Evolutionary conservation across 495 filamentous ascomycete species (phyloP), one percentile per base, ranked within the genome.

Genomic region (Aspergillus incahuasiensis): DNA sequence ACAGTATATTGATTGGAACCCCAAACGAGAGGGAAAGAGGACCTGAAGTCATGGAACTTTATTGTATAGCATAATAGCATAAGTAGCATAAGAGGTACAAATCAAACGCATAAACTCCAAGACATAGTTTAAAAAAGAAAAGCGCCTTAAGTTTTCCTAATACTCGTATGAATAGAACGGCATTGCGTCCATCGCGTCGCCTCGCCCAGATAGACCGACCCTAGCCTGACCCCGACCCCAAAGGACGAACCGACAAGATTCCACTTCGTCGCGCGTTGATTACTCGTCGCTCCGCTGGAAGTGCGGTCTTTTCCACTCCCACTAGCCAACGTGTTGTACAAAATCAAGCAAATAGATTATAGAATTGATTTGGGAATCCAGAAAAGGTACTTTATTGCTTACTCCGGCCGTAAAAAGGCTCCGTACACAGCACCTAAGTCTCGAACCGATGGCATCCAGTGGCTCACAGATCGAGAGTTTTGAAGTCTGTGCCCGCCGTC

Each of bases 401-500:
- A 24, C 30, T 16, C 30, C 28, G n/a, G 22, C 18, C 12, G 7
- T 25, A 24, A 15, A 12, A n/a, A 28, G 35, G 35, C 24, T 35
- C 12, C 25, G 35, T 32, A 5, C 28, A 11, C 24, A 24, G 9
- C 28, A 22, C 16, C 30, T 35, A 22, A 21, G 12, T 9, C 28
- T 5, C 28, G 5, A 5, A 32, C 19, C 1, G 18, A 35, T 48
- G 8, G n/a, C n/a, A n/a, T n/a, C n/a, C n/a, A n/a, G n/a, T 48
- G 18, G 8, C 25, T 72, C 70, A 81, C 59, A 81, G 66, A 46
- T 79, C 77, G 60, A 78, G 64, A 34, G 65, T 70, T 60, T 76
- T 79, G 66, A 66, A 78, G 48, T 77, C 75, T 32, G 72, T 72
- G 18, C 82, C 85, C 32, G 63, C 56, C 44, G 86, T 82, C 15